Evolutionary conservation across 805 yeast species (phyloP).

Genomic region (Yarrowia deformans): DNA sequence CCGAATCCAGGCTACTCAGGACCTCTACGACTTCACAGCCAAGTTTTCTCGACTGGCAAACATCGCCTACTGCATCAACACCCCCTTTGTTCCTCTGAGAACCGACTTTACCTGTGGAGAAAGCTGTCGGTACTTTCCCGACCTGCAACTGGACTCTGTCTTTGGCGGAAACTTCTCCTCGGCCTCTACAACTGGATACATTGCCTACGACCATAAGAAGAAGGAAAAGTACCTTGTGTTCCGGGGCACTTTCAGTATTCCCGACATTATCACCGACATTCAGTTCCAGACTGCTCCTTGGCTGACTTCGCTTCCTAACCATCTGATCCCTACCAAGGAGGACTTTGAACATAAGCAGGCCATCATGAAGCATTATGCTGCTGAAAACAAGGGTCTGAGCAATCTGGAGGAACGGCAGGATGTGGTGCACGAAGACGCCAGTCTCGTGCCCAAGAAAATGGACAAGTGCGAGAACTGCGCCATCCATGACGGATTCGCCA

Average conservation of each 20-base stretch:
- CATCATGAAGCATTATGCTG: background rate
- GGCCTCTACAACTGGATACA: background rate
- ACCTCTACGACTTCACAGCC: background rate
- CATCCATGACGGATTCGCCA: conserved; percentile 18
- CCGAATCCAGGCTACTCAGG: conserved; percentile 4
- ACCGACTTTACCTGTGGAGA: background rate
- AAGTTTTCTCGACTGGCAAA: background rate
- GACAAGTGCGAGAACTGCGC: background rate
- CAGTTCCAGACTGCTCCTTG: conserved; percentile 23
- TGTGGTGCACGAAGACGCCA: background rate
- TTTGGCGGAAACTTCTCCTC: background rate
- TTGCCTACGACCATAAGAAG: conserved; percentile 9
- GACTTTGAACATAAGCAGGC: conserved; percentile 13
- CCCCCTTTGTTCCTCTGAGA: background rate
- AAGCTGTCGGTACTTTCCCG: background rate
- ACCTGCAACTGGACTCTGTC: background rate
- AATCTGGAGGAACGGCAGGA: conserved; percentile 1
- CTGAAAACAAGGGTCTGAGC: conserved; percentile 11
- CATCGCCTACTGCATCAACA: background rate
- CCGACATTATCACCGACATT: conserved; percentile 18
- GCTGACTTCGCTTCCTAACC: conserved; percentile 1
- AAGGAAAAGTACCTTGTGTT: conserved; percentile 33
- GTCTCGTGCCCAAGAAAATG: conserved; percentile 1
- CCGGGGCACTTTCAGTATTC: conserved; percentile 20
- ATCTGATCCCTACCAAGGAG: background rate